Evolutionary conservation across 768 basidiomycete genomes (phyloP), one percentile per base, ranked within the genome.

Genomic region (Neoboletus magnificus): DNA sequence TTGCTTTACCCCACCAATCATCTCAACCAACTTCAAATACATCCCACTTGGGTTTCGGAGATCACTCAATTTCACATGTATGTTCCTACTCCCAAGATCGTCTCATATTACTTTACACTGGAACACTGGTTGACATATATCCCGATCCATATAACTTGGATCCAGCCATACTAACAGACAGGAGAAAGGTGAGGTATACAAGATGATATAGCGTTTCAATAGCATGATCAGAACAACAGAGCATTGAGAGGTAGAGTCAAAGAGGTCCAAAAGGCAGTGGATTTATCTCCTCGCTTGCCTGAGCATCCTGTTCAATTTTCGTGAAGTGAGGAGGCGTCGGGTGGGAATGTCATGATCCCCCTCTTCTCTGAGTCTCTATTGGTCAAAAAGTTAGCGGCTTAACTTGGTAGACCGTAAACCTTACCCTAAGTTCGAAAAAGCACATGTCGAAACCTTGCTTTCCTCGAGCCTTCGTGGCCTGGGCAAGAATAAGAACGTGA

Each of bases 371-470:
- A 70, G 25, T 39, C 71, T 64, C 70, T 71, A 12, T 15, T 12
- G 20, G 20, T 35, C 16, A n/a, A 23, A 11, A 27, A 22, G 15
- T 46, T 2, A 66, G 59, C 4, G 5, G 6, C 22, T 23, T 12
- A n/a, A 4, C 10, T 13, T 20, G 13, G 6, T 1, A 23, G 36
- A 46, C 16, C 1, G 10, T 8, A 18, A 41, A 33, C 15, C 58
- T 45, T 49, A 73, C 70, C 56, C 50, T 60, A 9, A 71, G 62
- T 35, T 57, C 55, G 18, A 73, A 73, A 40, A 64, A 67, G 29
- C 72, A 73, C 71, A 71, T 71, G 0, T 37, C 1, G 46, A 15
- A 59, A 2, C 66, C 64, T 36, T 46, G 47, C 51, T 66, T 70
- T 6, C 70, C 70, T 3, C 45, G 55, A 52, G 47, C 40, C 35